These are phyloP conservation scores for Psilocybe azurescens DNA, from an alignment of 768 basidiomycete species.

Conservation along the genomic window DNA sequence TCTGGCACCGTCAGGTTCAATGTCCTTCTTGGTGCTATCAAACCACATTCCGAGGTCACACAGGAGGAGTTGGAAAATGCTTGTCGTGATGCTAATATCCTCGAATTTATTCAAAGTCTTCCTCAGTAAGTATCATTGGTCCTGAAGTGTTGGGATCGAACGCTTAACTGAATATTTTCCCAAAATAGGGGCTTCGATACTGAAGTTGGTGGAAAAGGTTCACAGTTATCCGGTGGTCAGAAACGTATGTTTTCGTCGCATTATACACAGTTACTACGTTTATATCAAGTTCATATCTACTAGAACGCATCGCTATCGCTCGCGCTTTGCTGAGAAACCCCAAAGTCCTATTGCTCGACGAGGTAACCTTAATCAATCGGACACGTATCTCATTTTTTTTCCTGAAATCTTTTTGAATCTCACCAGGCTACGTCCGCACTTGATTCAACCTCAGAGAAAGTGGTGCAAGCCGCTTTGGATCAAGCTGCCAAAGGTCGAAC, in stretches of 20 bases:
- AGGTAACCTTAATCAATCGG: slow-evolving; percentile 35
- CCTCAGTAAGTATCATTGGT: slow-evolving; percentile 52
- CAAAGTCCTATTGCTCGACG: slow-evolving; percentile 83
- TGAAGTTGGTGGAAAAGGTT: slow-evolving; percentile 87
- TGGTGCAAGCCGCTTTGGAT: slow-evolving; percentile 93
- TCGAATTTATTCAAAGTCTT: slow-evolving; percentile 84
- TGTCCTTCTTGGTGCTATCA: slow-evolving; percentile 81
- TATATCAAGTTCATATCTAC: not conserved
- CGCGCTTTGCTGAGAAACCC: slow-evolving; percentile 88
- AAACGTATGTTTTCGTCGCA: slow-evolving; percentile 55
- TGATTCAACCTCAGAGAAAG: slow-evolving; percentile 88
- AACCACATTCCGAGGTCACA: slow-evolving; percentile 76
- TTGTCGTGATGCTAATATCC: slow-evolving; percentile 85
- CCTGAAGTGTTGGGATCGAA: not conserved
- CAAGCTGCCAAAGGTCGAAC: slow-evolving; percentile 89
- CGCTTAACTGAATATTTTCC: not conserved
- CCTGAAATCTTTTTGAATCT: slow-evolving; percentile 6
- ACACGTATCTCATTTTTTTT: slow-evolving; percentile 15
- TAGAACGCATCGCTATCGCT: slow-evolving; percentile 79
- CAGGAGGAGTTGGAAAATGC: slow-evolving; percentile 84
- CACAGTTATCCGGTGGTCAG: slow-evolving; percentile 86
- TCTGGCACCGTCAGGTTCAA: slow-evolving; percentile 90
- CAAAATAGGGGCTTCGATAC: slow-evolving; percentile 75
- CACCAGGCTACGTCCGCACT: slow-evolving; percentile 79
- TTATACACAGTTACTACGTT: not conserved